Conservation (phyloP, 2,329 filamentous ascomycete genomes). For the Colletotrichum nymphaeae region DNA sequence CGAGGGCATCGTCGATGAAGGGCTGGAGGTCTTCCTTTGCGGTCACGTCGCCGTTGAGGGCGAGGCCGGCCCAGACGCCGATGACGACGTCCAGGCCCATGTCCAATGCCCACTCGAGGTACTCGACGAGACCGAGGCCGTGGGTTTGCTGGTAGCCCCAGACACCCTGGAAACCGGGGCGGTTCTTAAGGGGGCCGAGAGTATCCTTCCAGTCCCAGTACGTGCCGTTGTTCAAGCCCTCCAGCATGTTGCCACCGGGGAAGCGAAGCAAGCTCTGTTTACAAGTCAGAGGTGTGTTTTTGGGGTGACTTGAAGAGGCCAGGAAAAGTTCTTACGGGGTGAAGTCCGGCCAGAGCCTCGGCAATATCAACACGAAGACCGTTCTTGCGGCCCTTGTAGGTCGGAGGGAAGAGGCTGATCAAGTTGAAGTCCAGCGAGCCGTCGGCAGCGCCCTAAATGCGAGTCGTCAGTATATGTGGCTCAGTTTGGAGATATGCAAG, state of each 20-base stretch:
- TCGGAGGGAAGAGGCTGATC: constrained; percentile 70
- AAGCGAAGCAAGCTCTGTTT: constrained; percentile 66
- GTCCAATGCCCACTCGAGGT: constrained; percentile 70
- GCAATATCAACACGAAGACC: constrained; percentile 68
- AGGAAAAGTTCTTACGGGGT: constrained; percentile 51
- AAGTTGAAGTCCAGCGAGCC: constrained; percentile 66
- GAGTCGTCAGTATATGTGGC: background rate
- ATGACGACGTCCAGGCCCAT: constrained; percentile 68
- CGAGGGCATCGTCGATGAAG: constrained; percentile 69
- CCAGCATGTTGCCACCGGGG: constrained; percentile 74
- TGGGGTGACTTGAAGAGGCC: no score
- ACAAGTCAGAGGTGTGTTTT: background rate
- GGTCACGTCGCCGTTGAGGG: constrained; percentile 63
- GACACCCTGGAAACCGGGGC: constrained; percentile 66
- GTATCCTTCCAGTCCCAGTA: constrained; percentile 66
- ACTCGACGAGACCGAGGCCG: constrained; percentile 72
- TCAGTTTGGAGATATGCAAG: background rate
- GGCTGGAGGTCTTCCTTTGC: constrained; percentile 62
- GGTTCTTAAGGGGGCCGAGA: constrained; percentile 63
- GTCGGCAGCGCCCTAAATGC: constrained; percentile 46
- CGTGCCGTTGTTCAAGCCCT: constrained; percentile 54
- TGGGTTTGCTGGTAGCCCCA: constrained; percentile 73
- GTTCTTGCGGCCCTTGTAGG: constrained; percentile 68
- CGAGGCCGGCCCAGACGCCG: constrained; percentile 68
- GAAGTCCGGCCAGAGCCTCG: constrained; percentile 61